phyloP scores from a whole-genome alignment of 495 filamentous ascomycete genomes.

The Hypoxylon lenormandii region DNA sequence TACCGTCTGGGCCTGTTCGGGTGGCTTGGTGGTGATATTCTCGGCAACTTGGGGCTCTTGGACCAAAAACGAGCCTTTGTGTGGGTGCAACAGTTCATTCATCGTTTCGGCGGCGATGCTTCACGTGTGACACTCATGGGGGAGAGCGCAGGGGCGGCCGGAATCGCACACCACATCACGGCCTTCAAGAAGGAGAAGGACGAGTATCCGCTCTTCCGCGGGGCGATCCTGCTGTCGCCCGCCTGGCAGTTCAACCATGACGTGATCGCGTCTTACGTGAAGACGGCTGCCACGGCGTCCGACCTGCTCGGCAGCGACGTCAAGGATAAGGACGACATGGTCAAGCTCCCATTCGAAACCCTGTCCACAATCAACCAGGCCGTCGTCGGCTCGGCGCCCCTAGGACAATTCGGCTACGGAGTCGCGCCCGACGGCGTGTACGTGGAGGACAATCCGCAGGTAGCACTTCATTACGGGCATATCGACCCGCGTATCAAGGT shows the following conservation, averaged over 20 bases:
- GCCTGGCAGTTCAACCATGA: slow-evolving; percentile 42
- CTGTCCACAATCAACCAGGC: slow-evolving; percentile 69
- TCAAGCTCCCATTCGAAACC: slow-evolving; percentile 59
- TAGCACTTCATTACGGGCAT: slow-evolving; percentile 67
- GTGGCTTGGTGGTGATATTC: slow-evolving; percentile 67
- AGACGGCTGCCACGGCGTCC: slow-evolving; percentile 25
- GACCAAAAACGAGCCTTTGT: slow-evolving; percentile 74
- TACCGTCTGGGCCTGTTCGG: slow-evolving; percentile 75
- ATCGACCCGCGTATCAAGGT: slow-evolving; percentile 67
- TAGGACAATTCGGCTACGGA: slow-evolving; percentile 67
- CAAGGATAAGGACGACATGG: slow-evolving; percentile 62
- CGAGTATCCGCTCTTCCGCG: slow-evolving; percentile 38
- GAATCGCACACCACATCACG: slow-evolving; percentile 72
- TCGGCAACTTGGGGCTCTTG: slow-evolving; percentile 70
- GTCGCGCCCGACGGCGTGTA: slow-evolving; percentile 71
- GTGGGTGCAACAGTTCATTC: slow-evolving; percentile 75
- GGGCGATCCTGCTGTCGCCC: slow-evolving; percentile 49
- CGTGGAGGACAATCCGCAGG: slow-evolving; percentile 66
- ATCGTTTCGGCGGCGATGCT: slow-evolving; percentile 72
- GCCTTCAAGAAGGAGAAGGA: slow-evolving; percentile 64
- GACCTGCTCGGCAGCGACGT: slow-evolving; percentile 33
- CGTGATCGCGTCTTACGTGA: slow-evolving; percentile 31
- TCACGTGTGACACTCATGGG: slow-evolving; percentile 72
- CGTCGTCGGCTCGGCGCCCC: slow-evolving; percentile 58
- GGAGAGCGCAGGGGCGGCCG: slow-evolving; percentile 67